Evolutionary conservation across 2,329 filamentous ascomycete species (phyloP), one percentile per base, ranked within the genome.

Genomic region (Ceratocystis harringtonii): DNA sequence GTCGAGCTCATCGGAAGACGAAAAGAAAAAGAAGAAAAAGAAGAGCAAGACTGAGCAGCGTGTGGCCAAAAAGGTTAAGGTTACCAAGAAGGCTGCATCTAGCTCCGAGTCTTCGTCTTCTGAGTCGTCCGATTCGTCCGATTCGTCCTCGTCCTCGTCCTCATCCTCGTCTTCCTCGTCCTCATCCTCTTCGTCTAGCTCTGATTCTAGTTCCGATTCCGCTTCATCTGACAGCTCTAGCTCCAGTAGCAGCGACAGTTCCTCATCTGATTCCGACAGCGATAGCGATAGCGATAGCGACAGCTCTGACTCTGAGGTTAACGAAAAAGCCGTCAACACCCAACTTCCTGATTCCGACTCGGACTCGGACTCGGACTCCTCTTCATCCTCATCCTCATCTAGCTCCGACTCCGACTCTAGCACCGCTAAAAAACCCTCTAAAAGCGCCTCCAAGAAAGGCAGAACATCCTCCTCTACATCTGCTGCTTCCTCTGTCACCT

Each of bases 41-140:
- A 64, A 63, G 25, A 41, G 44, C 32, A 62, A 68, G 55, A 58
- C 66, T 15, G 63, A 65, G 63, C 66, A 67, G 61, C 65, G 78
- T 2, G 76, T 76, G 67, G 69, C 74, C 30, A 85, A 85, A 76
- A 85, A 83, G 74, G 73, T 73, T 68, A 79, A 78, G 72, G 76
- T 75, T 36, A 71, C 44, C 74, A 72, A 50, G 69, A 70, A 60
- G 43, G 7, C 61, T 17, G 44, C 30, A 12, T 63, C 61, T 61
- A 71, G 68, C 17, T 70, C 70, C 25, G 72, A 70, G 44, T 71
- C 70, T n/a, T 69, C 58, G 10, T 52, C 48, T 12, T 55, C 30
- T 5, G 15, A 43, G 48, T 36, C 71, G 41, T 28, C 62, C 68
- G n/a, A 68, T 10, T 72, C 71, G n/a, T 6, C 43, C 25, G 65